Conservation (phyloP, 345 rosid species). For the Dipteronia sinensis region DNA sequence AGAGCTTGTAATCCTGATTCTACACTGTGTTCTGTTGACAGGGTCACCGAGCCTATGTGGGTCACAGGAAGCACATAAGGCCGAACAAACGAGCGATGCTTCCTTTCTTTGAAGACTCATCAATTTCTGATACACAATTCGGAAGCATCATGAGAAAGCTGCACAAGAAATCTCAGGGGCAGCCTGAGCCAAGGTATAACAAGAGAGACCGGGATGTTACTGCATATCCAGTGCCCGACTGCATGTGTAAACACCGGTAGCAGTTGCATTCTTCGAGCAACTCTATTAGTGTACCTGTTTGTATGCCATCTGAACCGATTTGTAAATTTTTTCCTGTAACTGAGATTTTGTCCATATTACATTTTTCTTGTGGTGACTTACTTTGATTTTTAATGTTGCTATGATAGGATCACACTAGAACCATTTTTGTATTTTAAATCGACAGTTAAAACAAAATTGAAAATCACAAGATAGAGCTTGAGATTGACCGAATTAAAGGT, state of each 20-base stretch:
- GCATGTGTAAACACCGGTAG: conserved; percentile 58
- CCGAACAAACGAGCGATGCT: conserved; percentile 72
- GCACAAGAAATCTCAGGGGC: conserved; percentile 61
- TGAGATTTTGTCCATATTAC: background rate
- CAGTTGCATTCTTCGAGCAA: conserved; percentile 23
- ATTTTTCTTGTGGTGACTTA: no score
- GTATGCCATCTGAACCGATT: background rate
- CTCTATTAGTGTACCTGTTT: background rate
- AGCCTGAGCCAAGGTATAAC: conserved; percentile 55
- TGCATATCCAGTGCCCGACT: conserved; percentile 72
- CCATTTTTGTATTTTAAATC: no score
- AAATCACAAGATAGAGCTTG: no score
- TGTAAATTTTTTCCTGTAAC: background rate
- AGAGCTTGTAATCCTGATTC: background rate
- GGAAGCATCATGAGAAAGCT: conserved; percentile 47
- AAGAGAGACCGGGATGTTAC: conserved; percentile 61
- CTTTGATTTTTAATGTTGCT: no score
- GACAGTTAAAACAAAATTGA: no score
- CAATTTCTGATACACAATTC: conserved; percentile 54
- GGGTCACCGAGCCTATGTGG: conserved; percentile 77
- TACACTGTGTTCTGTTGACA: conserved; percentile 15
- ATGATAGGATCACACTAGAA: no score
- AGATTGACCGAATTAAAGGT: no score
- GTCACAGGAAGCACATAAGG: conserved; percentile 68
- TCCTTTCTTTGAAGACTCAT: conserved; percentile 54